Percentiles rank a stretch among this genome's conserved stretches.
Evolutionary conservation across 192 early-diverging fungal species (phyloP).

Genomic region (Anaeromyces robustus): DNA sequence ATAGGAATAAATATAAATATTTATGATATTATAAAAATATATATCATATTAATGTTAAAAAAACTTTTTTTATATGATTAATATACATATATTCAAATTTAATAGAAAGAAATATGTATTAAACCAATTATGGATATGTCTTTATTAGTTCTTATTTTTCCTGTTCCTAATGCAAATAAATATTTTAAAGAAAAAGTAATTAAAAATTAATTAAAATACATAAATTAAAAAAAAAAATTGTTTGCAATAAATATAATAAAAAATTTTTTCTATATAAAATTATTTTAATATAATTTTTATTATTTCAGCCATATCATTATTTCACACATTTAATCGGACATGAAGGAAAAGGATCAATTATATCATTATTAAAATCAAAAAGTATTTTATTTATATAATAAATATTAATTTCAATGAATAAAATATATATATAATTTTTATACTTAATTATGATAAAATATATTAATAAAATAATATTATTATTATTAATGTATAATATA

Average conservation of each 20-base stretch:
- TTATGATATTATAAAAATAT: too few species aligned
- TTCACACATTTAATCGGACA: constrained; percentile 81
- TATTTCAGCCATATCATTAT: constrained; percentile 51
- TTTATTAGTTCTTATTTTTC: constrained; percentile 62
- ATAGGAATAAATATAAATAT: too few species aligned
- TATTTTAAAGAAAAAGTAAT: constrained; percentile 11
- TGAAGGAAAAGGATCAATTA: constrained; percentile 74
- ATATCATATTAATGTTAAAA: too few species aligned
- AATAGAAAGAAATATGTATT: constrained; percentile 5
- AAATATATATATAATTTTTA: too few species aligned
- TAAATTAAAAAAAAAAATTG: too few species aligned
- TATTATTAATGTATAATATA: too few species aligned
- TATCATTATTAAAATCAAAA: constrained; percentile 69
- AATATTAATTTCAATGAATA: not conserved
- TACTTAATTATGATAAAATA: too few species aligned
- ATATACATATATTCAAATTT: not conserved
- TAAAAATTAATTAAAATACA: too few species aligned
- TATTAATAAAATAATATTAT: too few species aligned
- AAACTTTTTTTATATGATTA: too few species aligned
- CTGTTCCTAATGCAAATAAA: constrained; percentile 63
- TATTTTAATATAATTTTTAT: not conserved
- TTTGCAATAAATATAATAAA: too few species aligned
- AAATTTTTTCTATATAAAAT: too few species aligned
- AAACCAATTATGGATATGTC: constrained; percentile 72
- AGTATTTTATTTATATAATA: constrained; percentile 7